phyloP scores from a whole-genome alignment of 257 asterid species.

The Haberlea rhodopensis region DNA sequence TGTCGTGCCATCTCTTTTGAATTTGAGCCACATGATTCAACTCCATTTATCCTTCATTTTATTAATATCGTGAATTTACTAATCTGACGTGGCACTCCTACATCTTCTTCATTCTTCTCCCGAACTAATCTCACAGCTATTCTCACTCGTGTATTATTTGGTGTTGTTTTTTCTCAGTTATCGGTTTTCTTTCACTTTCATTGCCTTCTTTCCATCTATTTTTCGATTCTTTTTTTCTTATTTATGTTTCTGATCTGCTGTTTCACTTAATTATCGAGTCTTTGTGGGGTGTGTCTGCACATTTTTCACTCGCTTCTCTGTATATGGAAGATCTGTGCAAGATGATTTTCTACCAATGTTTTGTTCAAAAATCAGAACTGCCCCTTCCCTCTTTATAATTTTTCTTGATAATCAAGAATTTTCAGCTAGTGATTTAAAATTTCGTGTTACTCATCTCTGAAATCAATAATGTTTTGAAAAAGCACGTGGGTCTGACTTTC shows the following conservation, averaged over 20 bases:
- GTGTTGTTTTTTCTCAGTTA: background rate
- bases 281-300: constrained; percentile 21
- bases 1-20: too few species aligned
- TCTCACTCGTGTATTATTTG: constrained; percentile 14
- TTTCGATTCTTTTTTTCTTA: background rate
- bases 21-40: constrained; percentile 67
- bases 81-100: constrained; percentile 57
- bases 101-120: constrained; percentile 19
- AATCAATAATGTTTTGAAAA: constrained; percentile 20
- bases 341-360: constrained; percentile 15
- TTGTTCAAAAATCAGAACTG: constrained; percentile 10
- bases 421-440: background rate
- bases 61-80: background rate
- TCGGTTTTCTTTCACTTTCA: constrained; percentile 13
- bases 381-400: background rate
- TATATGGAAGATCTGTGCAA: constrained; percentile 11
- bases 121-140: constrained; percentile 25
- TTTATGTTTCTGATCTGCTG: constrained; percentile 1
- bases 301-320: constrained; percentile 16
- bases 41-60: constrained; percentile 41
- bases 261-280: constrained; percentile 23
- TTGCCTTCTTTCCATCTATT: background rate
- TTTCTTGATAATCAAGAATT: background rate
- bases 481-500: constrained; percentile 10
- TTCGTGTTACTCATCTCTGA: constrained; percentile 7